A percentile compares a stretch with the other conserved stretches of the same genome.
Conservation (phyloP, 1,139 yeast genomes). For the Magnusiomyces magnusii region DNA sequence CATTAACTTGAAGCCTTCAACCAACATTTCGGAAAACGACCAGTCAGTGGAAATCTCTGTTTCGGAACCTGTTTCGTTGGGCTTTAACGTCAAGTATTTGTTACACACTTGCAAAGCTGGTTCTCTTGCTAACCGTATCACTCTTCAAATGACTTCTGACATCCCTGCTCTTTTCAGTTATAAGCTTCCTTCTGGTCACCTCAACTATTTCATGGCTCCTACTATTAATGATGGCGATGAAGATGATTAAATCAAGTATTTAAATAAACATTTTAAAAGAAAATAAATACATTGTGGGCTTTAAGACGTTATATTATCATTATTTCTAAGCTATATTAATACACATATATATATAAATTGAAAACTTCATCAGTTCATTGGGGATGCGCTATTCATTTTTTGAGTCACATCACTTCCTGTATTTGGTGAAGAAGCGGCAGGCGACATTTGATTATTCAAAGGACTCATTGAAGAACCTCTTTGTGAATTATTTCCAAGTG, state of each 20-base stretch:
- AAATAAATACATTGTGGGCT: too few species aligned
- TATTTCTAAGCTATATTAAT: too few species aligned
- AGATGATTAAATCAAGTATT: too few species aligned
- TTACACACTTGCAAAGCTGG: conserved; percentile 90
- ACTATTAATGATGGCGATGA: too few species aligned
- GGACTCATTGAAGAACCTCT: not conserved
- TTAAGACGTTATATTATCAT: too few species aligned
- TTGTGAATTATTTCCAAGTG: not conserved
- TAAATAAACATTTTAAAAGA: too few species aligned
- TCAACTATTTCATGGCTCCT: conserved; percentile 61
- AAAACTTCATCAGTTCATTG: not conserved
- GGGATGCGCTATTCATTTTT: too few species aligned
- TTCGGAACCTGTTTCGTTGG: conserved; percentile 79
- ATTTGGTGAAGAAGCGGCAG: not conserved
- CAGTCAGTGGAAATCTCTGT: conserved; percentile 68
- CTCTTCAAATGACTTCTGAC: conserved; percentile 80
- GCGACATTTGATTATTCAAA: not conserved
- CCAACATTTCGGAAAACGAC: conserved; percentile 74
- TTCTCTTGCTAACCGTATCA: conserved; percentile 63
- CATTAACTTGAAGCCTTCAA: conserved; percentile 75
- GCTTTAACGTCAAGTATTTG: conserved; percentile 87
- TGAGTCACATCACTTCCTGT: not conserved
- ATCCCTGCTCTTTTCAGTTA: conserved; percentile 94
- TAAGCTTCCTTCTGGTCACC: conserved; percentile 85
- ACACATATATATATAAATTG: too few species aligned